phyloP scores from a whole-genome alignment of 2,329 filamentous ascomycete species.

The Aplosporella prunicola region DNA sequence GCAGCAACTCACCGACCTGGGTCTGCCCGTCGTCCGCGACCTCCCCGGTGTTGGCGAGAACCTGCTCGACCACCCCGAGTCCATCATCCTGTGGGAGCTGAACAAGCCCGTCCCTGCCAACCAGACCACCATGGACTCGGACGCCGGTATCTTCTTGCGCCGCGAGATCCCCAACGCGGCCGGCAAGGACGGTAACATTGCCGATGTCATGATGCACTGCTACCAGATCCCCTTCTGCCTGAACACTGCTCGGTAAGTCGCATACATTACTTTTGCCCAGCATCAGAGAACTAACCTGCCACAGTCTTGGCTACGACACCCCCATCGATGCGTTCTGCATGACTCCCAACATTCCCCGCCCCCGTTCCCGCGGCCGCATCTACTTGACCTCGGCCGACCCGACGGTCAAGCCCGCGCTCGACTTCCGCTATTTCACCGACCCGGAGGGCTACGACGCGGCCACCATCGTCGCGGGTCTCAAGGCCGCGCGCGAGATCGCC shows the following conservation, averaged over 20 bases:
- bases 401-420: conserved; percentile 67
- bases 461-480: conserved; percentile 68
- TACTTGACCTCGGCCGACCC: conserved; percentile 71
- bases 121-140: conserved; percentile 85
- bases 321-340: conserved; percentile 79
- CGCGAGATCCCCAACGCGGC: conserved; percentile 63
- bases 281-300: conserved; percentile 11
- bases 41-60: conserved; percentile 56
- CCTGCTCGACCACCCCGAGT: conserved; percentile 55
- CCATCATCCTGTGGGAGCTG: conserved; percentile 67
- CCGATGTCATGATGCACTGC: conserved; percentile 93
- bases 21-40: conserved; percentile 48
- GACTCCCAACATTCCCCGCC: conserved; percentile 82
- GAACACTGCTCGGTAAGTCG: conserved; percentile 58
- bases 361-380: conserved; percentile 65
- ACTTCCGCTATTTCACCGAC: conserved; percentile 86
- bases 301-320: conserved; percentile 58
- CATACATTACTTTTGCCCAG: too few relatives aligned
- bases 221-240: conserved; percentile 90
- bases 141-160: conserved; percentile 80
- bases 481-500: conserved; percentile 67
- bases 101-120: conserved; percentile 67
- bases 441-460: conserved; percentile 76
- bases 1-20: conserved; percentile 37
- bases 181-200: conserved; percentile 61